Evolutionary conservation across 2,329 filamentous ascomycete species (phyloP), one percentile per base, ranked within the genome.

Genomic region (Biscogniauxia marginata): DNA sequence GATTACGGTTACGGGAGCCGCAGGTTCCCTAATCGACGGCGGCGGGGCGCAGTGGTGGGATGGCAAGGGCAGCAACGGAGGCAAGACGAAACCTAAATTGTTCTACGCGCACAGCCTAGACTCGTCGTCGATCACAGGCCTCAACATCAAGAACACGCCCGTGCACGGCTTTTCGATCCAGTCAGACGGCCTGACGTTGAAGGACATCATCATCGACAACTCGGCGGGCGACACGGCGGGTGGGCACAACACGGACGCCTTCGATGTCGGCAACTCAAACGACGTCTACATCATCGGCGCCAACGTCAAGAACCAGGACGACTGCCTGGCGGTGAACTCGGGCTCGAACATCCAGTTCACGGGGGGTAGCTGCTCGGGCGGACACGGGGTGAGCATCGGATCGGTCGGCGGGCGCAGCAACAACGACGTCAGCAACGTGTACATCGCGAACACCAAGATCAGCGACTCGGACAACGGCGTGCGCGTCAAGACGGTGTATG

Each of bases 31-130:
- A 18, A 78, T 88, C 51, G 75, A 88, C 63, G 82, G 83, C 54
- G 76, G 81, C 43, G 84, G 85, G 34, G 65, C 76, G 8, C 69
- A 73, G 24, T 87, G 81, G 79, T 88, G 85, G 86, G 85, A 88
- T 63, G 75, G 77, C 52, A 63, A 84, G 70, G 85, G 85, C 34
- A 69, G 70, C 65, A 85, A 84, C 65, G 83, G 84, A 23, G 84
- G 84, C 67, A 79, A 79, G 72, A 82, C 71, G 21, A 88, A 88
- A 78, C 85, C 85, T 50, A 80, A 84, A 74, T 84, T 87, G 74
- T 85, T 86, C 76, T 76, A 74, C 53, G 76, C 77, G 5, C 79
- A 86, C 66, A 73, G 71, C 54, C 65, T 87, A 54, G 52, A 70
- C 34, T 67, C 73, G 49, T 84, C 81, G 4, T 70, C 66, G 24